A percentile compares a stretch with the other conserved stretches of the same genome.
Evolutionary conservation across 2,329 filamentous ascomycete species (phyloP).

Genomic region (Paramyrothecium roridum): DNA sequence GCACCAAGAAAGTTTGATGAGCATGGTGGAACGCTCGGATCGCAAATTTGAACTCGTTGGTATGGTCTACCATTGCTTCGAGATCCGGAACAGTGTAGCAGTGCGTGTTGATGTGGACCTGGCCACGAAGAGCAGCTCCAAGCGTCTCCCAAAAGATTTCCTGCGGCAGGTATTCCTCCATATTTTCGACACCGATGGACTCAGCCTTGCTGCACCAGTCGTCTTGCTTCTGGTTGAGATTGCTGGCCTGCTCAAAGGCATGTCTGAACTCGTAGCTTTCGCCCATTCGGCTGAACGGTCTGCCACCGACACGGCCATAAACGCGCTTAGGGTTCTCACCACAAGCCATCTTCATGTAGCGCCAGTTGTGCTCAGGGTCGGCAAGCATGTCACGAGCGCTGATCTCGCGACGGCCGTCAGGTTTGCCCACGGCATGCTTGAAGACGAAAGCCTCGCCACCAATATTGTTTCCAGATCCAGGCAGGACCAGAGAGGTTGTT

Average conservation of each 20-base stretch:
- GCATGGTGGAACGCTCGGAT: conserved; percentile 69
- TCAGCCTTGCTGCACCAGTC: conserved; percentile 64
- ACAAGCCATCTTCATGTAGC: conserved; percentile 76
- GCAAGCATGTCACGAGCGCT: conserved; percentile 63
- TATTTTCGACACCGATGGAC: conserved; percentile 41
- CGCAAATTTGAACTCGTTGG: conserved; percentile 68
- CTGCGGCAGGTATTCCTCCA: conserved; percentile 58
- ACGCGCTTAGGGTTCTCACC: conserved; percentile 66
- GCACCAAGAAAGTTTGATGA: conserved; percentile 63
- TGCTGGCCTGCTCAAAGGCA: conserved; percentile 61
- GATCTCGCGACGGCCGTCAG: conserved; percentile 59
- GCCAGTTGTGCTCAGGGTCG: conserved; percentile 61
- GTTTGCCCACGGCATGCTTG: conserved; percentile 62
- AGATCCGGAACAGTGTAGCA: conserved; percentile 69
- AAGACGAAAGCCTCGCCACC: conserved; percentile 68
- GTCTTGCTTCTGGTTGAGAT: conserved; percentile 57
- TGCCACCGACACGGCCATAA: conserved; percentile 52
- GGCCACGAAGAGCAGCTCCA: conserved; percentile 59
- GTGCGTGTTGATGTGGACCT: conserved; percentile 68
- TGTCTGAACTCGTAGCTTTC: conserved; percentile 69
- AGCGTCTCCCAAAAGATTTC: conserved; percentile 63
- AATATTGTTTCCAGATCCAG: conserved; percentile 71
- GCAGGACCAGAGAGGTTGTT: conserved; percentile 64
- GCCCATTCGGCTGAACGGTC: conserved; percentile 59
- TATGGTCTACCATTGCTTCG: conserved; percentile 67